These are phyloP conservation scores for Sugiyamaella lignohabitans DNA, from an alignment of 805 yeast genomes.

Conservation along the genomic window DNA sequence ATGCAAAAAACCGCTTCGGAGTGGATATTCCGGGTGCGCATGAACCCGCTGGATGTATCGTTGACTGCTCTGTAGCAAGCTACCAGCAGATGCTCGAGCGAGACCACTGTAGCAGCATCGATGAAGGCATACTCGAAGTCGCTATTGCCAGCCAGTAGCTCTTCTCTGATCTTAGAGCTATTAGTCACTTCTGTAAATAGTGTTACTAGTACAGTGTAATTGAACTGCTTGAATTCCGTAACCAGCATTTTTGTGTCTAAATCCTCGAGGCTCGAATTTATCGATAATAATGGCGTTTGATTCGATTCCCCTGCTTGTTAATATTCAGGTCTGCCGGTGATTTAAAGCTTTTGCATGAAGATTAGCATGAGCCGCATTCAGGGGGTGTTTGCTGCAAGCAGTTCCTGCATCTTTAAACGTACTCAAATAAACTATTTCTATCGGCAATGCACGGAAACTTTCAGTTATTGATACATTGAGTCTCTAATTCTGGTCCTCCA, in stretches of 20 bases:
- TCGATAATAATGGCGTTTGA: too few relatives aligned
- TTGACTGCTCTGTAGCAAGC: constrained; percentile 55
- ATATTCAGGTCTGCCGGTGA: too few relatives aligned
- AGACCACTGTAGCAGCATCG: constrained; percentile 50
- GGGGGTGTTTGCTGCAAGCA: too few relatives aligned
- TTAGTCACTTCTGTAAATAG: constrained; percentile 44
- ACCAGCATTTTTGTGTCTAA: too few relatives aligned
- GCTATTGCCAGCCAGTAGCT: constrained; percentile 40
- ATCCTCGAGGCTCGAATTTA: too few relatives aligned
- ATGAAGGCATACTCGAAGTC: constrained; percentile 59
- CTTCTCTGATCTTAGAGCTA: constrained; percentile 39
- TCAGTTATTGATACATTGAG: constrained; percentile 88
- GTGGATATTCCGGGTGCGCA: constrained; percentile 60
- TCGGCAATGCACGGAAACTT: too few relatives aligned
- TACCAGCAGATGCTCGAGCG: constrained; percentile 55
- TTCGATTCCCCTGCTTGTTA: too few relatives aligned
- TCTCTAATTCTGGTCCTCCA: constrained; percentile 76
- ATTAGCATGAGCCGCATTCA: too few relatives aligned
- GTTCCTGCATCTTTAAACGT: too few relatives aligned
- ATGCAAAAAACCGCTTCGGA: constrained; percentile 66
- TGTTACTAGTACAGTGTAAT: neutral
- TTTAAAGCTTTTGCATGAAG: too few relatives aligned
- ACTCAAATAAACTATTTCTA: too few relatives aligned
- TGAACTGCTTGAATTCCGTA: constrained; percentile 40
- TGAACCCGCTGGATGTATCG: constrained; percentile 42